A percentile compares a stretch with the other conserved stretches of the same genome.
Evolutionary conservation across 257 asterid genomes (phyloP).

Genomic region (Solanum phureja): DNA sequence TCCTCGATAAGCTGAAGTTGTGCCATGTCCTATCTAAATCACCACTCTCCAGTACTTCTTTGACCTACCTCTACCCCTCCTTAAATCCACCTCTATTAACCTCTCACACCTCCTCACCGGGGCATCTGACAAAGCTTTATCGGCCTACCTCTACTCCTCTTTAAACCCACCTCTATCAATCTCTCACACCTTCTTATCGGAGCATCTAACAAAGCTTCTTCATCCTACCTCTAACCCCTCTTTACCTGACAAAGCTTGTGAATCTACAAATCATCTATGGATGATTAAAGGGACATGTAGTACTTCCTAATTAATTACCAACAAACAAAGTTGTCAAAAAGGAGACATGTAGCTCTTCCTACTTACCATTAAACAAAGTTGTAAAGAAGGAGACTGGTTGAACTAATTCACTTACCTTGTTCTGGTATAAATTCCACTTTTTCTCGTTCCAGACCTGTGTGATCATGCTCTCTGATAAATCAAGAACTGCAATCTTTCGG

Average conservation of each 20-base stretch:
- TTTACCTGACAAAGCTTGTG: neutral
- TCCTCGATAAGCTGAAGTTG: neutral
- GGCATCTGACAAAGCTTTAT: neutral
- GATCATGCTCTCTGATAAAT: constrained; percentile 17
- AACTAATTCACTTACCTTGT: neutral
- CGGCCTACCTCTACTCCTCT: neutral
- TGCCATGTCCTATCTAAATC: neutral
- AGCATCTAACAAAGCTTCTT: neutral
- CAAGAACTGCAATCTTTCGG: constrained; percentile 19
- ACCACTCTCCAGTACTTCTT: neutral
- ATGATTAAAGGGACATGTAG: neutral
- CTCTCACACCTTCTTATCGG: neutral
- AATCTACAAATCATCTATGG: neutral
- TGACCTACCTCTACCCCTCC: neutral
- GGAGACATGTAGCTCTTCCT: neutral
- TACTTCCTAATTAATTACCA: neutral
- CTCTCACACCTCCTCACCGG: neutral
- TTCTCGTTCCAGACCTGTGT: neutral
- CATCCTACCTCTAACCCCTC: neutral
- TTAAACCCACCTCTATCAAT: neutral
- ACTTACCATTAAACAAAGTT: neutral
- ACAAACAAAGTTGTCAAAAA: neutral
- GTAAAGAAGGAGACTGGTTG: neutral
- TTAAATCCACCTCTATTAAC: neutral
- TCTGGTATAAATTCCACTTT: neutral